Evolutionary conservation across 257 asterid species (phyloP).

Genomic region (Ophiorrhiza pumila): DNA sequence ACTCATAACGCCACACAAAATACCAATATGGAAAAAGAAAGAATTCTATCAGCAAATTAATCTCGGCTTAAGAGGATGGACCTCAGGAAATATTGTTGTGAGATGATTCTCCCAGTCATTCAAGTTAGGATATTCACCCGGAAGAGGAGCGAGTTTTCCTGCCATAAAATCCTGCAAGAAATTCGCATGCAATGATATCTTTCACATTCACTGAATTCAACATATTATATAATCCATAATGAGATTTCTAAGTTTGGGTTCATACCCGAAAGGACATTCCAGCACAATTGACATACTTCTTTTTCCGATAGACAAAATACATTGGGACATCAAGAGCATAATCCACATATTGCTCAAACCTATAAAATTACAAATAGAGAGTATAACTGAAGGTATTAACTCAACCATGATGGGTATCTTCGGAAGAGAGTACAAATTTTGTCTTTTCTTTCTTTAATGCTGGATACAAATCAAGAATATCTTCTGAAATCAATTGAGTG

Average conservation of each 20-base stretch:
- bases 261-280: conserved; percentile 89
- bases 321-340: conserved; percentile 98
- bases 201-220: conserved; percentile 10
- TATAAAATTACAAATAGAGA: conserved; percentile 34
- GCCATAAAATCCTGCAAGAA: conserved; percentile 81
- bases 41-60: conserved; percentile 17
- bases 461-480: not conserved
- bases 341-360: conserved; percentile 96
- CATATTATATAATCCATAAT: conserved; percentile 1
- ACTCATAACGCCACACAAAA: not conserved
- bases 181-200: conserved; percentile 14
- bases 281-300: conserved; percentile 73
- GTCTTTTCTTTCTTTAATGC: not conserved
- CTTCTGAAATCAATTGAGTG: not conserved
- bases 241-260: conserved; percentile 26
- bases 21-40: not conserved
- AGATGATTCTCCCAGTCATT: conserved; percentile 99
- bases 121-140: conserved; percentile 82
- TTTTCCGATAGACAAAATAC: conserved; percentile 93
- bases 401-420: conserved; percentile 4
- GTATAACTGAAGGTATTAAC: conserved; percentile 12
- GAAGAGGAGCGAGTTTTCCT: conserved; percentile 88
- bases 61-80: conserved; percentile 24
- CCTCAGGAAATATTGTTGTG: conserved; percentile 98
- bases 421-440: not conserved